These are phyloP conservation scores for Gastrolobium bilobum DNA, from an alignment of 306 rosid species.

Conservation along the genomic window DNA sequence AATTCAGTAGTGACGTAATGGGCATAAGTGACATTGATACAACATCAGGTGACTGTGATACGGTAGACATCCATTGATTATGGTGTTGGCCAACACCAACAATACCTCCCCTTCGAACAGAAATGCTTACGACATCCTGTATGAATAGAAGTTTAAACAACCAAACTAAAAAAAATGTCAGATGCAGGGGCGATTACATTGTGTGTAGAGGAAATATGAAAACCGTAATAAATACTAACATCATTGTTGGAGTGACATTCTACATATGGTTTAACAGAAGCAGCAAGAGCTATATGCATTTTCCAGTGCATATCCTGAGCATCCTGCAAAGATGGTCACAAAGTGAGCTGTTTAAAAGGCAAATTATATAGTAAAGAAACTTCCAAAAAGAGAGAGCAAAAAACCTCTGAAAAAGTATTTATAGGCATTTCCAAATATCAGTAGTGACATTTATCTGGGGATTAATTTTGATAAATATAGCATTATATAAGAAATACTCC, in stretches of 20 bases:
- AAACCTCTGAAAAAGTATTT: background rate
- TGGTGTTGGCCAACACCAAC: slow-evolving; percentile 65
- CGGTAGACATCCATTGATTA: slow-evolving; percentile 88
- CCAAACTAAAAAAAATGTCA: slow-evolving; percentile 49
- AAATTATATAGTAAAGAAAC: background rate
- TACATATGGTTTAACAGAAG: slow-evolving; percentile 59
- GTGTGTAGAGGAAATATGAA: background rate
- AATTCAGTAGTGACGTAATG: slow-evolving; percentile 77
- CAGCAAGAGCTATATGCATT: slow-evolving; percentile 60
- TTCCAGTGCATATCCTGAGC: slow-evolving; percentile 54
- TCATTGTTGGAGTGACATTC: slow-evolving; percentile 66
- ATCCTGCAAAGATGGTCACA: slow-evolving; percentile 61
- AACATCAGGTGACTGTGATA: slow-evolving; percentile 76
- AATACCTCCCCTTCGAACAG: slow-evolving; percentile 78
- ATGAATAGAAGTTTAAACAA: slow-evolving; percentile 23
- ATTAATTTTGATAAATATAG: background rate
- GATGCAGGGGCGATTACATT: slow-evolving; percentile 27
- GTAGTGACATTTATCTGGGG: background rate
- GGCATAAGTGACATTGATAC: slow-evolving; percentile 90
- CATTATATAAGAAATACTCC: background rate
- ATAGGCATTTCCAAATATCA: background rate
- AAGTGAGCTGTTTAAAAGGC: slow-evolving; percentile 20
- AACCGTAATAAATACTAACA: slow-evolving; percentile 69
- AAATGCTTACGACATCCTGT: slow-evolving; percentile 72
- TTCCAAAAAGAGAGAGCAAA: background rate